A percentile compares a stretch with the other conserved stretches of the same genome.
Evolutionary conservation across 345 rosid species (phyloP).

Genomic region (Pseudoturritis turrita): DNA sequence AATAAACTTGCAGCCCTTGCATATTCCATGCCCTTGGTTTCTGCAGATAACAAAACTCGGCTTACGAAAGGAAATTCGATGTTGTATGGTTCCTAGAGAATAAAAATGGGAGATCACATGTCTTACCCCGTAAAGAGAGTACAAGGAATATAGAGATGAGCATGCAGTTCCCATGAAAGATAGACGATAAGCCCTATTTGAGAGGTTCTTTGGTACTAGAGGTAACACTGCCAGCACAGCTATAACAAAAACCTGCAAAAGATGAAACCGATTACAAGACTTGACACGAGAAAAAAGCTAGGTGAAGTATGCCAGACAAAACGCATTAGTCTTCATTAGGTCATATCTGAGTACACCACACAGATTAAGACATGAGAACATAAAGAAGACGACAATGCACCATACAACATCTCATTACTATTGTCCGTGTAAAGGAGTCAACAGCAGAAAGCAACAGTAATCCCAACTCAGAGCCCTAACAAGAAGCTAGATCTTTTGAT

Average conservation of each 20-base stretch:
- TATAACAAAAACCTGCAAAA: slow-evolving; percentile 75
- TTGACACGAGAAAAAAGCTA: not conserved
- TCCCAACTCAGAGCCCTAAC: not conserved
- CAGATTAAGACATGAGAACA: not conserved
- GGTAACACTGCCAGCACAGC: slow-evolving; percentile 89
- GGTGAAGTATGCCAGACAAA: not conserved
- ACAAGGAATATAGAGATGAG: slow-evolving; percentile 76
- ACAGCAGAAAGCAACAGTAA: not conserved
- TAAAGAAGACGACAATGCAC: not conserved
- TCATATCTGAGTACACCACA: not conserved
- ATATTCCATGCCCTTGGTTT: slow-evolving; percentile 86
- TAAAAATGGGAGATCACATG: not conserved
- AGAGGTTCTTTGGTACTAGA: slow-evolving; percentile 61
- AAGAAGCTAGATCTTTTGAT: not conserved
- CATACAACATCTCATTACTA: not conserved
- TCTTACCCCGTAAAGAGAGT: slow-evolving; percentile 86
- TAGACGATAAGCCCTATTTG: slow-evolving; percentile 81
- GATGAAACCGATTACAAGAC: slow-evolving; percentile 5
- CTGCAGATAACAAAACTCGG: slow-evolving; percentile 38
- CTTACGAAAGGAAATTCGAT: slow-evolving; percentile 10
- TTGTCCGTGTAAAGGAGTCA: not conserved
- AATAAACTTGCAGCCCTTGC: slow-evolving; percentile 82
- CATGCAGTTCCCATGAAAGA: slow-evolving; percentile 94
- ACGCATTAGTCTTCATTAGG: not conserved
- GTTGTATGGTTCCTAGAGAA: slow-evolving; percentile 8